Evolutionary conservation across 306 rosid genomes (phyloP).

Genomic region (Spatholobus suberectus): DNA sequence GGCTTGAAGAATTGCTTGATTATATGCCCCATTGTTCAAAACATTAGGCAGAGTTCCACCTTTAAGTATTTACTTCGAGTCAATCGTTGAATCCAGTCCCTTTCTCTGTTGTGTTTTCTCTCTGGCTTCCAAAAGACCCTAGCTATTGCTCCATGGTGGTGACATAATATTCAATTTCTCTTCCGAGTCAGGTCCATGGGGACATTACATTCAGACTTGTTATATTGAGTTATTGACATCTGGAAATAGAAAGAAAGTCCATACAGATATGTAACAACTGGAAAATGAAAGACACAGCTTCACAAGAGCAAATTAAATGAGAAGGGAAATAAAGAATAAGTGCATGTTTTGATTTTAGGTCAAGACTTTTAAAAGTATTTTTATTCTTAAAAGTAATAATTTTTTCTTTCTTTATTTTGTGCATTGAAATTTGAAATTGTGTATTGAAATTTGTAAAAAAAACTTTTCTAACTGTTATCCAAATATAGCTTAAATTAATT

Average conservation of each 20-base stretch:
- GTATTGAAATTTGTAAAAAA: no score
- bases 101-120: no score
- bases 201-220: not conserved
- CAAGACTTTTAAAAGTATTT: no score
- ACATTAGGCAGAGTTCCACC: conserved; percentile 39
- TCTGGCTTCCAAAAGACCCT: no score
- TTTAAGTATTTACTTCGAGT: not conserved
- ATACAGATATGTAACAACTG: not conserved
- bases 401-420: no score
- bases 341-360: no score
- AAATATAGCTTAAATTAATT: no score
- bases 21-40: not conserved
- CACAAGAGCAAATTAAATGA: no score
- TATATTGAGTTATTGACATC: not conserved
- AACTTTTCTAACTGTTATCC: no score
- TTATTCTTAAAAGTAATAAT: no score
- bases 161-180: not conserved
- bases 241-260: not conserved
- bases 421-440: no score
- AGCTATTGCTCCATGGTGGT: not conserved
- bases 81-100: not conserved
- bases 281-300: not conserved
- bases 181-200: not conserved
- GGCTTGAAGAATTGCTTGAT: conserved; percentile 25
- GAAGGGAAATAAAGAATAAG: no score